These are phyloP conservation scores for Tricladium varicosporioides DNA, from an alignment of 2,329 filamentous ascomycete species.

Conservation along the genomic window DNA sequence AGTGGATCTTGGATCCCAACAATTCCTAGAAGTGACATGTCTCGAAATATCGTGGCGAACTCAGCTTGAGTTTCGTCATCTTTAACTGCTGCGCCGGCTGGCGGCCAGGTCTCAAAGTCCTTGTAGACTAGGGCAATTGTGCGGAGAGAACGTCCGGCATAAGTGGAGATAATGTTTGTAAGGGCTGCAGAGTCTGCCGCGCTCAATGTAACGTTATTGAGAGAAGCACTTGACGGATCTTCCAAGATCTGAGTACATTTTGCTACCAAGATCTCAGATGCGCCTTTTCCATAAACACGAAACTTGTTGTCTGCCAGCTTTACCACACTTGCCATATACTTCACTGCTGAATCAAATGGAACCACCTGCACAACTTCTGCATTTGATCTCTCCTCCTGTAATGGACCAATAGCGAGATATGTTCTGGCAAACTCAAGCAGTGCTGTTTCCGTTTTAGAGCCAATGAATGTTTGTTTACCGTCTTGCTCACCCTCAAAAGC, in stretches of 20 bases:
- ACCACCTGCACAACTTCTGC: conserved; percentile 54
- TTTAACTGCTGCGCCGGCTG: background rate
- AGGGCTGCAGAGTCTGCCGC: background rate
- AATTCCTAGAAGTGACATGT: conserved; percentile 70
- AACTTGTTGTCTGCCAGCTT: conserved; percentile 44
- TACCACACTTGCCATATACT: conserved; percentile 67
- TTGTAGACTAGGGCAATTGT: conserved; percentile 1
- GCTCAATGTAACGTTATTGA: background rate
- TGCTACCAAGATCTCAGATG: conserved; percentile 47
- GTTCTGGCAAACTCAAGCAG: conserved; percentile 67
- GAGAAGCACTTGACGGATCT: conserved; percentile 42
- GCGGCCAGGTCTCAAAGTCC: conserved; percentile 1
- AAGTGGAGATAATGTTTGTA: background rate
- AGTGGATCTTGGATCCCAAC: conserved; percentile 72
- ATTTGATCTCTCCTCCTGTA: conserved; percentile 61
- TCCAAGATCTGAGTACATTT: conserved; percentile 49
- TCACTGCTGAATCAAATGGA: conserved; percentile 42
- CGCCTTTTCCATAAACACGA: conserved; percentile 50
- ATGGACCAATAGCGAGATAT: conserved; percentile 59
- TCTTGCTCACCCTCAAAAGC: conserved; percentile 65
- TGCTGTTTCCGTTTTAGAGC: conserved; percentile 76
- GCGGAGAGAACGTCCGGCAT: background rate
- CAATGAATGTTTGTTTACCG: conserved; percentile 60
- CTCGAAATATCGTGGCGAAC: conserved; percentile 63
- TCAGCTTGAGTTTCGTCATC: background rate